Conservation (phyloP, 176 grass and related monocot species). For the Triticum urartu region DNA sequence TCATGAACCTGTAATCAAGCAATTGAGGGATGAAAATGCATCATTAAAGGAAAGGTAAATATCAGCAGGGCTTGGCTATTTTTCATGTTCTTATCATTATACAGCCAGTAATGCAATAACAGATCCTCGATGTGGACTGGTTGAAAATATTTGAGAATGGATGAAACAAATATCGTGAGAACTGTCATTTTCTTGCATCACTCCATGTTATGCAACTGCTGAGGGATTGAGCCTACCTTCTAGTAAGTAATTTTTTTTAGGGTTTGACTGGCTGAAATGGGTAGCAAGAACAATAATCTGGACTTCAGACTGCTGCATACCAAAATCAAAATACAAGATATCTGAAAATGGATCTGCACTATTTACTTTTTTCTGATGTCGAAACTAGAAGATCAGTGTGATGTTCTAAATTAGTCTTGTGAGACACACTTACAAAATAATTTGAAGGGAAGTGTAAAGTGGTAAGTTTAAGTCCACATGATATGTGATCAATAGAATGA, state of each 20-base stretch:
- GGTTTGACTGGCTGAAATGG: neutral
- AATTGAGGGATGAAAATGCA: conserved; percentile 75
- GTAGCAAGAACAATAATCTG: neutral
- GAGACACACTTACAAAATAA: neutral
- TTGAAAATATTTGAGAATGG: neutral
- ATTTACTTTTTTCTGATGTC: neutral
- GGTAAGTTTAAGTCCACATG: neutral
- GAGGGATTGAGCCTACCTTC: neutral
- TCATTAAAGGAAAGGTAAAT: conserved; percentile 79
- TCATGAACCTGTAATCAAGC: conserved; percentile 41
- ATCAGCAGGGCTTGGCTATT: neutral
- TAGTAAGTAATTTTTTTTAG: conserved; percentile 6
- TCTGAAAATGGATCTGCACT: neutral
- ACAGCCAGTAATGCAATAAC: neutral
- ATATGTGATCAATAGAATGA: neutral
- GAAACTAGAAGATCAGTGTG: neutral
- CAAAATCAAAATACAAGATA: neutral
- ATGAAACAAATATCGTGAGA: neutral
- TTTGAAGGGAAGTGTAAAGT: neutral
- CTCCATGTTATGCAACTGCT: neutral
- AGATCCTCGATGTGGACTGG: neutral
- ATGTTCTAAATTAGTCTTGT: neutral
- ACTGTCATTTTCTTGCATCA: conserved; percentile 1
- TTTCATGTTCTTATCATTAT: conserved; percentile 9
- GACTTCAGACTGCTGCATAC: neutral